Evolutionary conservation across 495 filamentous ascomycete species (phyloP), one percentile per base, ranked within the genome.

Genomic region (Aspergillus campestris): DNA sequence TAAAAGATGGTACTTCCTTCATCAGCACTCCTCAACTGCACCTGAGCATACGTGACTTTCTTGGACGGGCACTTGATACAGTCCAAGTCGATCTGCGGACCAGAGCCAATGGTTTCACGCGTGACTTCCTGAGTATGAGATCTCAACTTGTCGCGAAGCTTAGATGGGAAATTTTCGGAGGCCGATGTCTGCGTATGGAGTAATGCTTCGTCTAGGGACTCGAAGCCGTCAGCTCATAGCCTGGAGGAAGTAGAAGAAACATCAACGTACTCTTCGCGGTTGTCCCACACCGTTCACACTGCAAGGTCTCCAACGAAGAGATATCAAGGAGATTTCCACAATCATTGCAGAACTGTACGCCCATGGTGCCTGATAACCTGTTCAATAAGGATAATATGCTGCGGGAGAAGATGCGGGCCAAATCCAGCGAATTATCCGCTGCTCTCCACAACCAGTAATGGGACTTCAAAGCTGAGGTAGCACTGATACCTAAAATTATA

Each of bases 1-100:
- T 84, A 89, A 48, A 89, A 84, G 37, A 86, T 80, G 2, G 86
- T 90, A 35, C 75, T 81, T 13, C 88, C 87, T 72, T 94, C 88
- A 64, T 94, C 87, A 1, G 88, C 87, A 59, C 84, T 77, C 40
- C 88, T 73, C 52, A 89, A 63, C 56, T 94, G 88, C 44, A 83
- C 73, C 12, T 83, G 79, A 30, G 80, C 82, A 60, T 78, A 94
- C 51, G 75, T 79, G 48, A 90, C 80, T 52, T 89, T 82, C 35
- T 74, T 74, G 40, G 74, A 72, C 8, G 81, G 84, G 54, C 88
- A 92, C 56, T 84, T 79, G 8, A 80, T 74, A 56, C 88, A 92
- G 12, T 78, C 76, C 55, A 81, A 66, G 7, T 73, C 59, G 50
- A 82, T 80, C 24, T 74, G 72, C 8, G 80, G 78, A 50, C 82